These are phyloP conservation scores for Sporothrix schenckii DNA, from an alignment of 2,329 filamentous ascomycete species.

Conservation along the genomic window DNA sequence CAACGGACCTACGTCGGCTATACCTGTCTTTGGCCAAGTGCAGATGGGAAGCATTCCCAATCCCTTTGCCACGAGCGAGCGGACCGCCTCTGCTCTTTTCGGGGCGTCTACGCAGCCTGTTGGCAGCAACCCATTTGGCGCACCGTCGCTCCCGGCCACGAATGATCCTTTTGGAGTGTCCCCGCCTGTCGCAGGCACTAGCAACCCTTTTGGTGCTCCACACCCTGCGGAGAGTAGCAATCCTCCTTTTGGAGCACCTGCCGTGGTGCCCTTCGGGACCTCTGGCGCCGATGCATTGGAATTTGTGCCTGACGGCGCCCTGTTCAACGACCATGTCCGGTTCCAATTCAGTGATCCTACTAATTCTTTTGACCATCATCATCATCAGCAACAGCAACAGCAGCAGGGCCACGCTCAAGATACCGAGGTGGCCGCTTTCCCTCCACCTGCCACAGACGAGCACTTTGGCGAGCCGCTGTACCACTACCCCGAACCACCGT, in stretches of 20 bases:
- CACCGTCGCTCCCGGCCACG: neutral
- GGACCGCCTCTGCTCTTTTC: constrained; percentile 24
- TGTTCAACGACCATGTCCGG: constrained; percentile 30
- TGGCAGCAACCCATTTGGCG: neutral
- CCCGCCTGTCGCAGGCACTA: neutral
- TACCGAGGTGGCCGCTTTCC: neutral
- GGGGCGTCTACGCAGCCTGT: neutral
- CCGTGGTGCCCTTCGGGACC: neutral
- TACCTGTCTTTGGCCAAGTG: neutral
- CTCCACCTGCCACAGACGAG: neutral
- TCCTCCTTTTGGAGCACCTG: constrained; percentile 5
- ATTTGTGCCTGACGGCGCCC: constrained; percentile 27
- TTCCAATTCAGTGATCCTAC: constrained; percentile 32
- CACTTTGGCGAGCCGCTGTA: constrained; percentile 19
- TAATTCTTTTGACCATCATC: neutral
- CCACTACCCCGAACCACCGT: constrained; percentile 35
- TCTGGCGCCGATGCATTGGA: constrained; percentile 24
- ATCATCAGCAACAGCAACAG: too few relatives aligned
- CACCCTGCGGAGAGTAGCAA: neutral
- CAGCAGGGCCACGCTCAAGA: neutral
- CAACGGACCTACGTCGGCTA: neutral
- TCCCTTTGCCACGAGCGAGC: constrained; percentile 18
- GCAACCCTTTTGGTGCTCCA: neutral
- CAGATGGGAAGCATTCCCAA: constrained; percentile 12
- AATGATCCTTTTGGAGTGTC: neutral